phyloP scores from a whole-genome alignment of 2,329 filamentous ascomycete species.

The Zymoseptoria ardabiliae region DNA sequence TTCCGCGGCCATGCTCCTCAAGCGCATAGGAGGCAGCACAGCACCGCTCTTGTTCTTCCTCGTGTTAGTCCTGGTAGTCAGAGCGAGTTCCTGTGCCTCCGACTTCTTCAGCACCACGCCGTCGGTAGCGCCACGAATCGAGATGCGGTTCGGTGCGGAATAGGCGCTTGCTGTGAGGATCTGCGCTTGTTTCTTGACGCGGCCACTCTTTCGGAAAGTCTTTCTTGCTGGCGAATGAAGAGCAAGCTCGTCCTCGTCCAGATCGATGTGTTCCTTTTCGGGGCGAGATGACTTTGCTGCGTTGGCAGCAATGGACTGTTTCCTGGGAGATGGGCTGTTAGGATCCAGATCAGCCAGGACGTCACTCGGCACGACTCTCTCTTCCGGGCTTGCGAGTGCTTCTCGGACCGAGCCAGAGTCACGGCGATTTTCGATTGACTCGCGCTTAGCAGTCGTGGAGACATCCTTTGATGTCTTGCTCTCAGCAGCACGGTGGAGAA shows the following conservation, averaged over 20 bases:
- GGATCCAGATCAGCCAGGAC: constrained; percentile 41
- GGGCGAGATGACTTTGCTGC: constrained; percentile 2
- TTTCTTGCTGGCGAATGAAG: constrained; percentile 6
- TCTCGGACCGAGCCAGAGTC: constrained; percentile 42
- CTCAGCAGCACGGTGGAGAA: constrained; percentile 43
- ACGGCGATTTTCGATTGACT: constrained; percentile 40
- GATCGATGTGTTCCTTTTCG: constrained; percentile 5
- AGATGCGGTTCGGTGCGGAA: constrained; percentile 34
- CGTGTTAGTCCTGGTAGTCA: constrained; percentile 42
- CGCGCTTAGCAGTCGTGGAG: constrained; percentile 29
- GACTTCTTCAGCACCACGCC: constrained; percentile 41
- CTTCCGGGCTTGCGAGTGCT: constrained; percentile 40
- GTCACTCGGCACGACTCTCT: constrained; percentile 9
- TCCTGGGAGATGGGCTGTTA: constrained; percentile 38
- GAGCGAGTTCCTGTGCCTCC: constrained; percentile 42
- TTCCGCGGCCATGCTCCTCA: constrained; percentile 34
- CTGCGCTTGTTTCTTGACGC: constrained; percentile 14
- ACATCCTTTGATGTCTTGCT: constrained; percentile 31
- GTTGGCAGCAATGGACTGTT: constrained; percentile 10
- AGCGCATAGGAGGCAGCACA: constrained; percentile 36
- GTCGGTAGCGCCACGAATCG: constrained; percentile 36
- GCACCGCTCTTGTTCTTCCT: constrained; percentile 44
- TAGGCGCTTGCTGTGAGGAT: constrained; percentile 8
- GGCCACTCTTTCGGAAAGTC: constrained; percentile 16
- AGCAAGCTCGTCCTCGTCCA: constrained; percentile 14